Evolutionary conservation across 805 yeast species (phyloP).

Genomic region (Priceomyces castillae): DNA sequence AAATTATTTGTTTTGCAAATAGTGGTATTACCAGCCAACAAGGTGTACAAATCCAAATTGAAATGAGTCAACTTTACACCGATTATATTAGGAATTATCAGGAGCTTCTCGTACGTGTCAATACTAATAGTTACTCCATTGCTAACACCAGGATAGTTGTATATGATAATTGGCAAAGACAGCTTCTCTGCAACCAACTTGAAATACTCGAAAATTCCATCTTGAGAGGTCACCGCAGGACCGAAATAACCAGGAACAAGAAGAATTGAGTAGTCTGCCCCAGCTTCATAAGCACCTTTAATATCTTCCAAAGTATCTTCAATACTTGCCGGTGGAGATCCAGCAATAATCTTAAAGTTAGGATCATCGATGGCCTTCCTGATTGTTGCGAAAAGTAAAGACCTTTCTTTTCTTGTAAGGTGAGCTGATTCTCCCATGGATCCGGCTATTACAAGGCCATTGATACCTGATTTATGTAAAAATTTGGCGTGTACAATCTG

Average conservation of each 20-base stretch:
- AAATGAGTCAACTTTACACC: conserved; percentile 24
- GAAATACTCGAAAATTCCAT: conserved; percentile 27
- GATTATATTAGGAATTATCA: conserved; percentile 28
- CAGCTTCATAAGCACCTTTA: conserved; percentile 19
- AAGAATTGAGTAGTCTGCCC: conserved; percentile 27
- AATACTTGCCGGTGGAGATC: conserved; percentile 20
- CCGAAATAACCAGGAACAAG: conserved; percentile 31
- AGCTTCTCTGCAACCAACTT: conserved; percentile 23
- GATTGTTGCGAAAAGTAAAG: conserved; percentile 19
- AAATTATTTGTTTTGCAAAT: conserved; percentile 9
- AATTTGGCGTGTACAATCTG: conserved; percentile 28
- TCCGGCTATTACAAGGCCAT: conserved; percentile 35
- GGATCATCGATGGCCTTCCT: conserved; percentile 27
- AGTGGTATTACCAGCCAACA: conserved; percentile 3
- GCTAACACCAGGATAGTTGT: conserved; percentile 31
- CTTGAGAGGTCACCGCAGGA: conserved; percentile 17
- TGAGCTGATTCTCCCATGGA: conserved; percentile 41
- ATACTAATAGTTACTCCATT: conserved; percentile 22
- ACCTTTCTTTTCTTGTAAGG: conserved; percentile 28
- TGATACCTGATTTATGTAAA: conserved; percentile 25
- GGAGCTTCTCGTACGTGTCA: conserved; percentile 18
- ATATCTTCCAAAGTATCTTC: conserved; percentile 20
- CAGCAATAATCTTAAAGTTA: conserved; percentile 29
- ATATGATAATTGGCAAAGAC: conserved; percentile 28
- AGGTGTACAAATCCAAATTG: conserved; percentile 12